Evolutionary conservation across 2,329 filamentous ascomycete genomes (phyloP).

Genomic region (Penicillium occitanis): DNA sequence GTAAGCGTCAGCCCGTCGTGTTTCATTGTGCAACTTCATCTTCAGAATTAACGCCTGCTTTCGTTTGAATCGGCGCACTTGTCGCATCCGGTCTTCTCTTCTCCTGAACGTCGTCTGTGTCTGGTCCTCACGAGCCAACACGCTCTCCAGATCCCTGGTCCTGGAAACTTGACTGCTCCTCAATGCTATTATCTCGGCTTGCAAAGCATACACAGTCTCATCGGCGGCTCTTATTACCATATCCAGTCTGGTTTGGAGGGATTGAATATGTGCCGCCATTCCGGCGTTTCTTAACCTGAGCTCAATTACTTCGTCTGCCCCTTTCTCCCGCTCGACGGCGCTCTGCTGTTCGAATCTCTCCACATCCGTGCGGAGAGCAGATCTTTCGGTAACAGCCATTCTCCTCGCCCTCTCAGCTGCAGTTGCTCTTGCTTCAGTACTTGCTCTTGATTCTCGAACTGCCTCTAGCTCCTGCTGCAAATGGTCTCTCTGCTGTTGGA

Average conservation of each 20-base stretch:
- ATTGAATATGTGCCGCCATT: background rate
- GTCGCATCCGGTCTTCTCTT: background rate
- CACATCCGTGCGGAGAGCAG: background rate
- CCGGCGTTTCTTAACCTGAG: background rate
- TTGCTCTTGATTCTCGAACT: slow-evolving; percentile 1
- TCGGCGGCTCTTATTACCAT: background rate
- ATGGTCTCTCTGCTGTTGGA: background rate
- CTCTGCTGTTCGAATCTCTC: background rate
- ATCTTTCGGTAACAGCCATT: background rate
- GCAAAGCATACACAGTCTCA: background rate
- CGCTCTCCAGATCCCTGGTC: background rate
- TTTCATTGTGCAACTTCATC: background rate
- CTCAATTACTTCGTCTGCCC: background rate
- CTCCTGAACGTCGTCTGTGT: background rate
- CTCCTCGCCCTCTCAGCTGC: background rate
- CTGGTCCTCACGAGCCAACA: background rate
- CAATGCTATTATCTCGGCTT: background rate
- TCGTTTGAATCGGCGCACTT: background rate
- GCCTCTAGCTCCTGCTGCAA: background rate
- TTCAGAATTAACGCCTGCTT: background rate
- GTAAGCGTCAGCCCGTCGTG: background rate
- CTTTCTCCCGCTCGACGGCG: background rate
- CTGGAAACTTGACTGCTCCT: background rate
- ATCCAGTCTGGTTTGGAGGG: background rate
- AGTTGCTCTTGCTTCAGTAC: background rate